phyloP scores from a whole-genome alignment of 306 rosid genomes.

The Ammopiptanthus mongolicus region DNA sequence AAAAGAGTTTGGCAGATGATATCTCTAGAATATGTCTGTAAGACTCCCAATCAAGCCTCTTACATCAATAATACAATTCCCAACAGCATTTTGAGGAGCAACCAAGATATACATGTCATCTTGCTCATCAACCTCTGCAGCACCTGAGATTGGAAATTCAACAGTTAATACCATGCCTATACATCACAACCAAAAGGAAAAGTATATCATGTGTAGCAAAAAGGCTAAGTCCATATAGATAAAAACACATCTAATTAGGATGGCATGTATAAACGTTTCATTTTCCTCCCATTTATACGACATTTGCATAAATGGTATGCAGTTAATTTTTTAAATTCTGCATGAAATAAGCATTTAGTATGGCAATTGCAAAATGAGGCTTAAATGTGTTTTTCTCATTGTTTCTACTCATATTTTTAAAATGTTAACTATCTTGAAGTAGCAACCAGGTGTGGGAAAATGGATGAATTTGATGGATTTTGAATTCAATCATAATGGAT shows the following conservation, averaged over 20 bases:
- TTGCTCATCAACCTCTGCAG: constrained; percentile 76
- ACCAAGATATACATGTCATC: constrained; percentile 89
- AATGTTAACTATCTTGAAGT: neutral
- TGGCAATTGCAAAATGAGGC: constrained; percentile 1
- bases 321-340: neutral
- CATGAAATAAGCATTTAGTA: neutral
- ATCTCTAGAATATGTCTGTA: constrained; percentile 3
- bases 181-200: constrained; percentile 10
- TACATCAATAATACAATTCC: constrained; percentile 94
- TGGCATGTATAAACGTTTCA: neutral
- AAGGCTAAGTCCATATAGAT: neutral
- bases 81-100: constrained; percentile 98
- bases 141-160: constrained; percentile 57
- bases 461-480: no score
- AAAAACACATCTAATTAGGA: neutral
- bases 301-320: neutral
- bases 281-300: neutral
- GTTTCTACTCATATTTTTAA: neutral
- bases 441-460: no score
- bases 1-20: neutral
- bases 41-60: constrained; percentile 27
- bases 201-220: neutral
- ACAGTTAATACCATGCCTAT: neutral
- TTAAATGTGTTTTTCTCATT: neutral
- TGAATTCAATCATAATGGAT: no score